Evolutionary conservation across 225 moss, liverwort and hornwort genomes (phyloP).

Genomic region (Climacium dendroides): DNA sequence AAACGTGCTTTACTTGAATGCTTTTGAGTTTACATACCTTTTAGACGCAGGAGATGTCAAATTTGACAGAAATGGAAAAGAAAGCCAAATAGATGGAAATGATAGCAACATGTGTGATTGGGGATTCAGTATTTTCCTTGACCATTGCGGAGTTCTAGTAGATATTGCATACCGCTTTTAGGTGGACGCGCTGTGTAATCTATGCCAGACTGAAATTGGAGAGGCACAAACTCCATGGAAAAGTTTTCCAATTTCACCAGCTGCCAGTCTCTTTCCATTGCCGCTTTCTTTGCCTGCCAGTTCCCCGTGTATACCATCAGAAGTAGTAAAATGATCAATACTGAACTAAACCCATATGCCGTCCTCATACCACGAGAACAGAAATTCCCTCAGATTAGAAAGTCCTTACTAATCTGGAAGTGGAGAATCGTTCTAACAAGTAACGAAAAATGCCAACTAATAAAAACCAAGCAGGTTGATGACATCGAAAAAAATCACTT

Average conservation of each 20-base stretch:
- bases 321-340: background rate
- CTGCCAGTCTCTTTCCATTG: constrained; percentile 39
- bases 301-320: background rate
- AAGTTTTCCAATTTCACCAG: constrained; percentile 38
- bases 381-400: background rate
- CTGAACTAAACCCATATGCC: no score
- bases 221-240: constrained; percentile 25
- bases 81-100: background rate
- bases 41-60: background rate
- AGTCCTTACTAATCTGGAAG: background rate
- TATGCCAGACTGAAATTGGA: constrained; percentile 43
- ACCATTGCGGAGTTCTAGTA: background rate
- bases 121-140: background rate
- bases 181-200: constrained; percentile 36
- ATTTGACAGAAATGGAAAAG: background rate
- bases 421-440: background rate
- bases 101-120: background rate
- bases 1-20: background rate
- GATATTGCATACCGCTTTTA: constrained; percentile 27
- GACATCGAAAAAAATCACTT: background rate
- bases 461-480: background rate
- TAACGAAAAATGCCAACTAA: background rate
- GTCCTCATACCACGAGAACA: background rate
- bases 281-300: constrained; percentile 31
- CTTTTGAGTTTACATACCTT: background rate